Percentiles rank a stretch among this genome's conserved stretches.
Conservation (phyloP, 2,329 filamentous ascomycete species). For the Pyricularia sp. region DNA sequence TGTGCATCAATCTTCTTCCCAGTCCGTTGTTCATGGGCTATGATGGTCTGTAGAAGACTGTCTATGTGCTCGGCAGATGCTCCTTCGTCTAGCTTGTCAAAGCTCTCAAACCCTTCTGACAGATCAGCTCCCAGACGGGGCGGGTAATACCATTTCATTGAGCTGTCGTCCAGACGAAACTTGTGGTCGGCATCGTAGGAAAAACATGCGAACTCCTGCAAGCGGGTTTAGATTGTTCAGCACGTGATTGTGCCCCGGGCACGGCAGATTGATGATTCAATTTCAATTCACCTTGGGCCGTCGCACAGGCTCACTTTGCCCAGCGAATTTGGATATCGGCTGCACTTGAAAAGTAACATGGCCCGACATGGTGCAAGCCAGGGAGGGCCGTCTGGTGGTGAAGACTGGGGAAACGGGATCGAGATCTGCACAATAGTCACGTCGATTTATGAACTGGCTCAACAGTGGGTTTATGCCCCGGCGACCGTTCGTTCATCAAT, state of each 20-base stretch:
- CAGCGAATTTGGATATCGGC: constrained; percentile 60
- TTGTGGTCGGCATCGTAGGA: constrained; percentile 82
- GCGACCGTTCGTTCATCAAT: neutral
- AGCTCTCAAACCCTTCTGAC: constrained; percentile 70
- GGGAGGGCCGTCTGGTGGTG: neutral
- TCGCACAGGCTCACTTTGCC: constrained; percentile 60
- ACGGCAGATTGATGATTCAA: neutral
- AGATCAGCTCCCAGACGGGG: constrained; percentile 63
- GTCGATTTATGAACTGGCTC: neutral
- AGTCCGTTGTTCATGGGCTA: constrained; percentile 60
- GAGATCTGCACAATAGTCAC: neutral
- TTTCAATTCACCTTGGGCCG: constrained; percentile 55
- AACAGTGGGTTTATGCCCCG: neutral
- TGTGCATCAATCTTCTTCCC: constrained; percentile 63
- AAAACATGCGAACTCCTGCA: constrained; percentile 81
- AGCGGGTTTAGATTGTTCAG: neutral
- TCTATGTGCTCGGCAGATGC: constrained; percentile 80
- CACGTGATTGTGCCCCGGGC: neutral
- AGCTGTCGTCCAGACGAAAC: constrained; percentile 68
- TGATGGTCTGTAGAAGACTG: constrained; percentile 68
- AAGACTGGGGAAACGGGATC: neutral
- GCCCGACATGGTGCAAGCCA: neutral
- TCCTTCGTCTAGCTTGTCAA: constrained; percentile 69
- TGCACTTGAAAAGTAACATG: constrained; percentile 31
- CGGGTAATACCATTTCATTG: constrained; percentile 81